Conservation (phyloP, 139 green algal genomes). For the Raphidocelis subcapitata region DNA sequence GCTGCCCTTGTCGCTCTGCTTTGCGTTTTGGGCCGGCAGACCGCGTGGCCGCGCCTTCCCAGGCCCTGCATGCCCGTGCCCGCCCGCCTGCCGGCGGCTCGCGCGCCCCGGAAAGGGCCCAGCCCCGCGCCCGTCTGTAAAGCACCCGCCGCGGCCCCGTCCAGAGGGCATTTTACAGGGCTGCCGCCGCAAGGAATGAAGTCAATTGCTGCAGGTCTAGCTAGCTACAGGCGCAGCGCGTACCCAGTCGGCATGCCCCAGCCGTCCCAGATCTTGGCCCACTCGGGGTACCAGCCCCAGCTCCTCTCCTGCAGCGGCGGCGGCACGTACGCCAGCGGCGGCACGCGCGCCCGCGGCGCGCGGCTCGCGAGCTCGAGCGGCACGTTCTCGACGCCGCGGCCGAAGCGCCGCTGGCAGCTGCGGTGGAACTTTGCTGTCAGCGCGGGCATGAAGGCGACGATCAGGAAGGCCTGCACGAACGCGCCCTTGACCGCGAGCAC, state of each 20-base stretch:
- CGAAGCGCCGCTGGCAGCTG: constrained; percentile 35
- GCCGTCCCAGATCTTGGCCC: constrained; percentile 52
- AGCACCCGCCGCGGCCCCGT: no score
- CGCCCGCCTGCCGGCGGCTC: no score
- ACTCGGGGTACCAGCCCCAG: constrained; percentile 56
- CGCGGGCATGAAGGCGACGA: constrained; percentile 62
- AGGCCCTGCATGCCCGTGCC: no score
- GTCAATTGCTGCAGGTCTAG: no score
- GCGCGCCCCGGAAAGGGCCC: no score
- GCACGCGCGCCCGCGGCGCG: constrained; percentile 14
- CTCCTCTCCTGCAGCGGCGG: constrained; percentile 41
- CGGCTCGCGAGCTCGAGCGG: constrained; percentile 38
- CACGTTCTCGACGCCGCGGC: constrained; percentile 23
- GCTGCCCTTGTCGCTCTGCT: no score
- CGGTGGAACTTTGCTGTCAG: constrained; percentile 67
- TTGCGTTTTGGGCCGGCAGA: no score
- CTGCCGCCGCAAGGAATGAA: no score
- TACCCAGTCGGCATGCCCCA: constrained; percentile 34
- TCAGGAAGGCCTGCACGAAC: constrained; percentile 59
- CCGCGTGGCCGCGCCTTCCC: no score
- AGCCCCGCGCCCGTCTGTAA: no score
- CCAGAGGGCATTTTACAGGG: no score
- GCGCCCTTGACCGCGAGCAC: constrained; percentile 65
- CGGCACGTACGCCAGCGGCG: constrained; percentile 38
- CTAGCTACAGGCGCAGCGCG: no score